phyloP scores from a whole-genome alignment of 176 grass and related monocot species.

The Alopecurus myosuroides region DNA sequence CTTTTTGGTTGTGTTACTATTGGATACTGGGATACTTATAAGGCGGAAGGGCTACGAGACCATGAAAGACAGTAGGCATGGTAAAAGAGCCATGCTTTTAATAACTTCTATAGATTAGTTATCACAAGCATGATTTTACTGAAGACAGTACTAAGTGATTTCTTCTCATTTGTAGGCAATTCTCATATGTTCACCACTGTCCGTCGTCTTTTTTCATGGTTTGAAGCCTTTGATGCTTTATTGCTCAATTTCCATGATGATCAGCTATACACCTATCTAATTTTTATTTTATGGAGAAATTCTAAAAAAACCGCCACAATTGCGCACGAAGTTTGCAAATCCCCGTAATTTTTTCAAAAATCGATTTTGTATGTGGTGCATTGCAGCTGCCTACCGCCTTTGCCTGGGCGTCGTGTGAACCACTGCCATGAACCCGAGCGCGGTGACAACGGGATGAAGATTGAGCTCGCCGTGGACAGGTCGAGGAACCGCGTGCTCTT shows the following conservation, averaged over 20 bases:
- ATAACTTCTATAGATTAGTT: neutral
- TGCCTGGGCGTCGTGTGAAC: neutral
- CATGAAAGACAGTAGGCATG: neutral
- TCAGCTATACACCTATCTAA: too few species aligned
- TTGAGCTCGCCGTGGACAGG: neutral
- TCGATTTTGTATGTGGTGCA: too few species aligned
- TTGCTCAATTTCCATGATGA: neutral
- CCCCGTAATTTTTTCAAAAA: too few species aligned
- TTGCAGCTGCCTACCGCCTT: neutral
- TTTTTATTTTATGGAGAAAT: too few species aligned
- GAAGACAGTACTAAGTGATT: neutral
- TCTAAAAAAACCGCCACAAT: too few species aligned
- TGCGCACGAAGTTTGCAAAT: too few species aligned
- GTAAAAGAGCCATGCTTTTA: neutral
- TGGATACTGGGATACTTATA: neutral
- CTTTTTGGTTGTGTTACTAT: neutral
- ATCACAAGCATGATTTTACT: neutral
- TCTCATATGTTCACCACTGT: neutral
- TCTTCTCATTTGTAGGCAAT: neutral
- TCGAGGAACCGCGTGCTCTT: slow-evolving; percentile 4
- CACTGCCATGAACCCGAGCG: neutral
- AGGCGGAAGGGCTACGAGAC: neutral
- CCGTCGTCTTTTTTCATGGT: neutral
- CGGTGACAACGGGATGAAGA: neutral
- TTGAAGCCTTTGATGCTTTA: neutral